Evolutionary conservation across 2,329 filamentous ascomycete genomes (phyloP).

Genomic region (Penicillium sp.): DNA sequence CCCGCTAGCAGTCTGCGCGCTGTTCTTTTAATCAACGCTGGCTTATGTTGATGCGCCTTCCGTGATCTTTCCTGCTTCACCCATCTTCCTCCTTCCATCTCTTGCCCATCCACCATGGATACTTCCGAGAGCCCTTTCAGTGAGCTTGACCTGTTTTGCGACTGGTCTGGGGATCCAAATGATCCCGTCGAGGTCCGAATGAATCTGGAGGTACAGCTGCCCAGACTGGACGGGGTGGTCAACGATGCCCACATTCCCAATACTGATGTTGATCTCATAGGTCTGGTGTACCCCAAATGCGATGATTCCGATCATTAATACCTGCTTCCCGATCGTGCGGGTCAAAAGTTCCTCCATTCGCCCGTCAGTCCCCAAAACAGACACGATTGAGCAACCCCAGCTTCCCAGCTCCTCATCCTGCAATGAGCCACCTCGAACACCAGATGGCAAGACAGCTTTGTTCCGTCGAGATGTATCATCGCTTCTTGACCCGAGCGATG

Average conservation of each 20-base stretch:
- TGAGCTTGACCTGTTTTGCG: slow-evolving; percentile 29
- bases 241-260: background rate
- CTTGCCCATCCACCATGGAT: slow-evolving; percentile 6
- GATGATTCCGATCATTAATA: background rate
- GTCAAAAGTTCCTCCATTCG: background rate
- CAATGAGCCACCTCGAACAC: too few relatives aligned
- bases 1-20: slow-evolving; percentile 6
- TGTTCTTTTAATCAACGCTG: slow-evolving; percentile 13
- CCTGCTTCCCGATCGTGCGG: background rate
- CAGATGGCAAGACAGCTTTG: too few relatives aligned
- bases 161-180: slow-evolving; percentile 27
- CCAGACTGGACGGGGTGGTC: background rate
- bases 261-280: slow-evolving; percentile 9
- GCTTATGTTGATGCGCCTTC: slow-evolving; percentile 3
- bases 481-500: too few relatives aligned
- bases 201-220: slow-evolving; percentile 27
- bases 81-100: slow-evolving; percentile 1
- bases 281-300: slow-evolving; percentile 19
- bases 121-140: slow-evolving; percentile 16
- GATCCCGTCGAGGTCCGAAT: slow-evolving; percentile 25
- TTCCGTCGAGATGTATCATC: too few relatives aligned
- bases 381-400: too few relatives aligned
- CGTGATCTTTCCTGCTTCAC: background rate
- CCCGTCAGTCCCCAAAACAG: background rate
- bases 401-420: too few relatives aligned